Evolutionary conservation across 2,329 filamentous ascomycete species (phyloP), one percentile per base, ranked within the genome.

Genomic region (Clonostachys rhizophaga): DNA sequence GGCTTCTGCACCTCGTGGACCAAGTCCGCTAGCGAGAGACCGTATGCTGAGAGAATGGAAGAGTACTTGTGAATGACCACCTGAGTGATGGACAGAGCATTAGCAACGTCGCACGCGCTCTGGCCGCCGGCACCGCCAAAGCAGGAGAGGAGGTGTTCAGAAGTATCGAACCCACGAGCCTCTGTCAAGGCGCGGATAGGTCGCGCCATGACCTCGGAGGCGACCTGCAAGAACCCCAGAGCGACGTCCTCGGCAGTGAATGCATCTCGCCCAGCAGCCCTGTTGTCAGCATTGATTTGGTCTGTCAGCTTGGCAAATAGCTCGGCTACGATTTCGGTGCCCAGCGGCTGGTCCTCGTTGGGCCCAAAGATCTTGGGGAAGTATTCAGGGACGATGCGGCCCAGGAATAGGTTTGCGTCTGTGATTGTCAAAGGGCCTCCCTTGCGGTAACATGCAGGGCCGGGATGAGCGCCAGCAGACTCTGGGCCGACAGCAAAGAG

Each of bases 101-200:
- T 55, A 1, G 68, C 70, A 35, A 74, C 69, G 1, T 61, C 60
- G 24, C 64, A 68, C 0, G 71, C 70, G 47, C 74, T 70, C 46
- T 89, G 86, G 1, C 86, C 86, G 47, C 87, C 87, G 5, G 87
- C 87, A 51, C 87, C 87, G 20, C 87, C 87, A 59, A 91, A 67
- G 18, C 54, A 55, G n/a, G 61, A 62, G 9, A 66, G 58, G 20
- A 60, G 54, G 37, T 66, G 63, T 8, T 57, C 57, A 24, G 55
- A 57, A 0, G 61, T 58, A 12, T 57, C 60, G 41, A 58, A 63
- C 9, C 60, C 62, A 14, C 61, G 52, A 6, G 85, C 86, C 64
- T 90, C 86, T 6, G 86, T 90, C 43, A 88, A 66, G 37, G 84
- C 87, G 41, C 87, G 76, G 50, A 91, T 91, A 0, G 87, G 87